Percentiles rank a stretch among this genome's conserved stretches.
phyloP scores from a whole-genome alignment of 257 asterid species.

The Forsythia viridissima region DNA sequence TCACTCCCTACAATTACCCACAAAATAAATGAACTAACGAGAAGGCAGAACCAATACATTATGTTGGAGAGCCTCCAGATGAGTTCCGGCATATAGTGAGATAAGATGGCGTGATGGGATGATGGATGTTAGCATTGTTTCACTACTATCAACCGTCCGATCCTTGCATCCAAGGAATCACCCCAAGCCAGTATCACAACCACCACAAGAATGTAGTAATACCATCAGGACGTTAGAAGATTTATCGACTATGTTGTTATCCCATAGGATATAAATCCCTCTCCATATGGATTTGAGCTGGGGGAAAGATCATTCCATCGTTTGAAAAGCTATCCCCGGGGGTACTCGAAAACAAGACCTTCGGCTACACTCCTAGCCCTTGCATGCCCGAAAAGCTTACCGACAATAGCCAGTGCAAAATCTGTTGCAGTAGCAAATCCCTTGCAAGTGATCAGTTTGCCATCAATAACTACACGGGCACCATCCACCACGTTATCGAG shows the following conservation, averaged over 20 bases:
- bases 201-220: background rate
- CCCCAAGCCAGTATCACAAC: background rate
- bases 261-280: background rate
- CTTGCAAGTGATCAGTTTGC: constrained; percentile 72
- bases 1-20: background rate
- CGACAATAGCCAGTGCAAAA: constrained; percentile 72
- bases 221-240: background rate
- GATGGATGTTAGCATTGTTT: background rate
- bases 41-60: no score
- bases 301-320: background rate
- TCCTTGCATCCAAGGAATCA: background rate
- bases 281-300: background rate
- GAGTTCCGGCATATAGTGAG: background rate
- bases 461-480: constrained; percentile 76
- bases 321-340: constrained; percentile 22
- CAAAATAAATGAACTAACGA: no score
- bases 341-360: constrained; percentile 80
- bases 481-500: constrained; percentile 36
- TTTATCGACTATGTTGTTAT: background rate
- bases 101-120: background rate
- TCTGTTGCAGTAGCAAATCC: constrained; percentile 65
- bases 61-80: background rate
- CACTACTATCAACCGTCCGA: background rate
- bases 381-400: constrained; percentile 77
- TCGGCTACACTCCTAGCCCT: constrained; percentile 96